Percentiles rank a stretch among this genome's conserved stretches.
phyloP scores from a whole-genome alignment of 257 asterid species.

The Craterostigma plantagineum region DNA sequence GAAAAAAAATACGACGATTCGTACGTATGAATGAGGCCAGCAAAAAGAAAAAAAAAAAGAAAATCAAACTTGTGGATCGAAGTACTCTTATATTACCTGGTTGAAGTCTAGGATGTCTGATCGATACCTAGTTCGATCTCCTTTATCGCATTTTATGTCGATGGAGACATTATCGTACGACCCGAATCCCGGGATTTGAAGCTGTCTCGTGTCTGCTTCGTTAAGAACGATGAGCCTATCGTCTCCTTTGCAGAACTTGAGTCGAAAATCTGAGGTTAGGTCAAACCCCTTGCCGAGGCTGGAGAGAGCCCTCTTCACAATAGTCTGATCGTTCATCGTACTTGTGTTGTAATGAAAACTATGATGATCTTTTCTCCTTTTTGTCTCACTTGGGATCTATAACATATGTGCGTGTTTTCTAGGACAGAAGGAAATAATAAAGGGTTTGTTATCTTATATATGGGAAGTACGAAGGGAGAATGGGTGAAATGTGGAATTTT shows the following conservation, averaged over 20 bases:
- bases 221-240: conserved; percentile 35
- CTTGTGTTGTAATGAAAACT: too few relatives aligned
- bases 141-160: conserved; percentile 74
- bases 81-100: conserved; percentile 23
- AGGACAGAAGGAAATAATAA: too few relatives aligned
- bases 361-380: too few relatives aligned
- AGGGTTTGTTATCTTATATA: too few relatives aligned
- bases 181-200: conserved; percentile 58
- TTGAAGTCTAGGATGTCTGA: conserved; percentile 67
- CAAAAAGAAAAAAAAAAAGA: too few relatives aligned
- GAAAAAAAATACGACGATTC: not conserved
- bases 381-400: too few relatives aligned
- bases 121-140: conserved; percentile 69
- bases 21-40: not conserved
- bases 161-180: conserved; percentile 23
- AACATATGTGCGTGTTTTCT: too few relatives aligned
- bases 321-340: not conserved
- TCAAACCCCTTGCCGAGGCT: conserved; percentile 90
- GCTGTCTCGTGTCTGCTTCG: conserved; percentile 25
- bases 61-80: not conserved
- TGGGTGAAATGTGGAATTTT: too few relatives aligned
- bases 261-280: conserved; percentile 49
- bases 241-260: conserved; percentile 74
- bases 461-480: too few relatives aligned
- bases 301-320: conserved; percentile 39